Percentiles rank a stretch among this genome's conserved stretches.
Conservation (phyloP, 2,329 filamentous ascomycete genomes). For the Chaetomiaceae sp. region DNA sequence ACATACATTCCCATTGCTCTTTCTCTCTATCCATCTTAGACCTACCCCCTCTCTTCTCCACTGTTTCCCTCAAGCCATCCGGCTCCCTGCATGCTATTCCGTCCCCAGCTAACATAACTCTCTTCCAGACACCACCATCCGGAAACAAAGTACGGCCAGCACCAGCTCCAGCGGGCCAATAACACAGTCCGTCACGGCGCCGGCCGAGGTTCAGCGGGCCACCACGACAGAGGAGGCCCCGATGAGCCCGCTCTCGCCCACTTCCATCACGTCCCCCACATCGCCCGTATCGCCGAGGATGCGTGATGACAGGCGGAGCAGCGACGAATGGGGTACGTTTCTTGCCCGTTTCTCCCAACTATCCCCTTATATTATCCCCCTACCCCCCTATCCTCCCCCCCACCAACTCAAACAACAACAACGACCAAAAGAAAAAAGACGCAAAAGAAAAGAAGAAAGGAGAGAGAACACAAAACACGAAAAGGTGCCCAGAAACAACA, state of each 20-base stretch:
- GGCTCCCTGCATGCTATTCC: too few relatives aligned
- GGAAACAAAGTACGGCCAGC: constrained; percentile 10
- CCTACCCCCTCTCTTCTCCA: neutral
- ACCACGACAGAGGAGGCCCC: neutral
- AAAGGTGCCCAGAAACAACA: too few relatives aligned
- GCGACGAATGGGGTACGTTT: constrained; percentile 25
- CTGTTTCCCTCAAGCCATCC: too few relatives aligned
- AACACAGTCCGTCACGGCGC: neutral
- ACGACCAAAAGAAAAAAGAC: neutral
- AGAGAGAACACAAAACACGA: too few relatives aligned
- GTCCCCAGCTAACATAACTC: neutral
- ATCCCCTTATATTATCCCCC: neutral
- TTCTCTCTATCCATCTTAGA: too few relatives aligned
- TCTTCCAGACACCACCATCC: neutral
- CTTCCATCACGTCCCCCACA: too few relatives aligned
- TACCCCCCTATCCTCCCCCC: neutral
- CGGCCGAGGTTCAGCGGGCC: neutral
- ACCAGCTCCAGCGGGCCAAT: constrained; percentile 3
- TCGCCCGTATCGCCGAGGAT: neutral
- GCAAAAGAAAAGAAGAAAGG: too few relatives aligned
- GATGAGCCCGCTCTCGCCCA: neutral
- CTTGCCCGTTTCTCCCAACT: neutral
- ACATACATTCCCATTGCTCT: too few relatives aligned
- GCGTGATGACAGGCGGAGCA: constrained; percentile 17
- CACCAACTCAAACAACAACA: neutral